Base-by-base conservation (phyloP, 2,329 filamentous ascomycete species). In the Berkeleyomyces basicola region DNA sequence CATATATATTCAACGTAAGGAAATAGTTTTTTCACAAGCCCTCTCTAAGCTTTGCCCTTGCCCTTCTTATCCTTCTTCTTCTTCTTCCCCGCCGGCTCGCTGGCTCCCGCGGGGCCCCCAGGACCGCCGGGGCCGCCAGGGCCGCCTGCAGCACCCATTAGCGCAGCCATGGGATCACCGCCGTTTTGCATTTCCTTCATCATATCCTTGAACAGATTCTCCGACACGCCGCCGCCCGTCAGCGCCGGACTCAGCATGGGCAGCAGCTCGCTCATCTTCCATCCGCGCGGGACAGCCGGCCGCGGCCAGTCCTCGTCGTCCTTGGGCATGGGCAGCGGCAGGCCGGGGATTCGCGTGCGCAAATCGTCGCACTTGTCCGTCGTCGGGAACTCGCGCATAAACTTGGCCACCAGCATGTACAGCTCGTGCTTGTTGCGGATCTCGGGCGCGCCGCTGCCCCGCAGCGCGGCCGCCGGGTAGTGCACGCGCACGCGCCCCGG, bases 121-220 rank as follows among this genome's bases (percentile, higher is more conserved):
- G 1, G 70, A 72, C 1, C 65, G 71, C 23, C 16, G 7, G 68
- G 4, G 67, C 69, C 0, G 66, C 68, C 10, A 68, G 1, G 70
- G 73, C 1, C 65, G 71, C 23, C 23, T 57, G 70, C 71, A 39
- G 69, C 72, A 6, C 72, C 74, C 74, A 76, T 75, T 63, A 75
- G 66, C 44, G 74, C 75, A 6, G 72, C 69, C 76, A 77, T 77
- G 6, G 73, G 74, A 47, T 78, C 77, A 0, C 74, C 78, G 1
- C 74, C 75, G 2, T 73, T 73, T 69, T 79, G 77, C 89, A 97
- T 95, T 76, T 95, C 90, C 70, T 84, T 86, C 91, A 97, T 96
- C 79, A 96, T 95, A 68, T 96, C 91, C 77, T 93, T 90, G 70
- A 97, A 84, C 66, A 96, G 83, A 70, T 97, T 95, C 73, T 99